Evolutionary conservation across 805 yeast species (phyloP).

Genomic region (Metschnikowia proteae): DNA sequence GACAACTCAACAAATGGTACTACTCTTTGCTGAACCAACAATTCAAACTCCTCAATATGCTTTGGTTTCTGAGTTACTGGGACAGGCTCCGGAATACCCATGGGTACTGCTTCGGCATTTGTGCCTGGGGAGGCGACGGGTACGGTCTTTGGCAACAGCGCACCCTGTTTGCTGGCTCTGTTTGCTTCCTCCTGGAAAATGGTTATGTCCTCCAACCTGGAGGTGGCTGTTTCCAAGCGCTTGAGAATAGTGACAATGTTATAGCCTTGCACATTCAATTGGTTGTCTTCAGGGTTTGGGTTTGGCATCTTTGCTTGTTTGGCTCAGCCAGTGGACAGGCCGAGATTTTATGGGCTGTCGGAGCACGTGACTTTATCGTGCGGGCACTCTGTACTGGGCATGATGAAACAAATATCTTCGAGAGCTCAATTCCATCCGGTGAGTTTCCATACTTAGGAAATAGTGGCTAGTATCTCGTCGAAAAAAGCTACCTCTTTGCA

Average conservation of each 20-base stretch:
- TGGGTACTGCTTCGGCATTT: constrained; percentile 13
- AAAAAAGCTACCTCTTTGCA: too few species aligned
- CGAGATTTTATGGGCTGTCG: constrained; percentile 4
- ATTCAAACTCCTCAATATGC: constrained; percentile 51
- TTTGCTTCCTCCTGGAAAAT: constrained; percentile 64
- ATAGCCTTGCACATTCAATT: constrained; percentile 70
- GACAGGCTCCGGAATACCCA: constrained; percentile 15
- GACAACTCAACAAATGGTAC: constrained; percentile 59
- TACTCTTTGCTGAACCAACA: constrained; percentile 48
- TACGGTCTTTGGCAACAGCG: constrained; percentile 6
- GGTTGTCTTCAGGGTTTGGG: constrained; percentile 40
- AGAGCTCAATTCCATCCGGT: too few species aligned
- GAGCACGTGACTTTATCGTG: constrained; percentile 7
- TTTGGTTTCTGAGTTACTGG: constrained; percentile 32
- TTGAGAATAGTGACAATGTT: constrained; percentile 70
- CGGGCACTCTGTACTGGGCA: background rate
- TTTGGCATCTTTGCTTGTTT: constrained; percentile 7
- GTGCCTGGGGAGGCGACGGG: constrained; percentile 3
- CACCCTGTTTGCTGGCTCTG: constrained; percentile 17
- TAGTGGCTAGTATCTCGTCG: too few species aligned
- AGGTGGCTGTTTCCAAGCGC: constrained; percentile 88
- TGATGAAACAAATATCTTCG: background rate
- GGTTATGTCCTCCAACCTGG: constrained; percentile 86
- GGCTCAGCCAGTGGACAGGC: background rate
- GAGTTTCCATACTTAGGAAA: too few species aligned